Conservation (phyloP, 169 alveolate species). For the Besnoitia besnoiti region DNA sequence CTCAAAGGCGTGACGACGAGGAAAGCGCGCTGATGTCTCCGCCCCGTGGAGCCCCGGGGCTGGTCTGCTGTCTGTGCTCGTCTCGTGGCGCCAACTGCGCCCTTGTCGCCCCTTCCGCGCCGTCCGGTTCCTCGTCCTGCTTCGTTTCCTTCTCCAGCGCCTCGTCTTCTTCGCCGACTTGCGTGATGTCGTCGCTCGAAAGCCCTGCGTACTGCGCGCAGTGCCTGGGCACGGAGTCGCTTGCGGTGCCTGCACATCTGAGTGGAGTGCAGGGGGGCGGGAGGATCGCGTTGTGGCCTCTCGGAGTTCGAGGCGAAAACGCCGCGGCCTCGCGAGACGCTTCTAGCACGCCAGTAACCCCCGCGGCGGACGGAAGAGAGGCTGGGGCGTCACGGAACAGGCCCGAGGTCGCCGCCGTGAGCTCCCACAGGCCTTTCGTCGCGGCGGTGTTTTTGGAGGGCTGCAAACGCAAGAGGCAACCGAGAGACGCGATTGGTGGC, state of each 20-base stretch:
- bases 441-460: background rate
- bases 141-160: background rate
- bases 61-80: background rate
- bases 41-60: background rate
- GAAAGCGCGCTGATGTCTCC: background rate
- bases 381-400: background rate
- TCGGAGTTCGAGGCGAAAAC: background rate
- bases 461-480: background rate
- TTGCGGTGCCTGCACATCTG: background rate
- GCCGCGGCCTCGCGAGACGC: too few relatives aligned
- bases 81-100: background rate
- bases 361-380: background rate
- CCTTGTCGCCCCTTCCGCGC: background rate
- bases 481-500: too few relatives aligned
- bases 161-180: background rate
- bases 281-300: background rate
- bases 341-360: background rate
- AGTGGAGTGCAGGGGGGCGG: slow-evolving; percentile 6
- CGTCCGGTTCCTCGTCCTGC: background rate
- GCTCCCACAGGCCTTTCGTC: background rate
- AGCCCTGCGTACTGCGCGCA: background rate
- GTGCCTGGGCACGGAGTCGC: background rate
- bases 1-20: background rate
- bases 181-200: too few relatives aligned
- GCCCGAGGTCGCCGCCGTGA: background rate